Evolutionary conservation across 164 flowering plant genomes (phyloP).

Genomic region (Vitis labrusca): DNA sequence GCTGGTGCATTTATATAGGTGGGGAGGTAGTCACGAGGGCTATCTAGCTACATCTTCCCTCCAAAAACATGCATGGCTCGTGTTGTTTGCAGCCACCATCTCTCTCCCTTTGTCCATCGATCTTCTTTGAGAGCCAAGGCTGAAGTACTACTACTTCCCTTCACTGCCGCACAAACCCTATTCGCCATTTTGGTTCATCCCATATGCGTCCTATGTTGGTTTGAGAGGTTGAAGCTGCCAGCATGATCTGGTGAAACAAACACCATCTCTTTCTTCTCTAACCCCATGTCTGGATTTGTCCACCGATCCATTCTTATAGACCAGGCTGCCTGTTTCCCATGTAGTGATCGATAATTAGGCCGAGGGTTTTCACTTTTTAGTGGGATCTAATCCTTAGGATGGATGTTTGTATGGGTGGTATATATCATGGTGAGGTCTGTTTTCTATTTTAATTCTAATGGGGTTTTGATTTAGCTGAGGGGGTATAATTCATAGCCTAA

Average conservation of each 20-base stretch:
- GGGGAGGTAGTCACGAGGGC: slow-evolving; percentile 20
- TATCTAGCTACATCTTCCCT: neutral
- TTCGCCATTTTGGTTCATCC: neutral
- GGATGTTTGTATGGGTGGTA: neutral
- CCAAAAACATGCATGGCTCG: slow-evolving; percentile 25
- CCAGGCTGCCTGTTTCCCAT: too few species aligned
- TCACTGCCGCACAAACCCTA: neutral
- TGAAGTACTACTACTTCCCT: too few species aligned
- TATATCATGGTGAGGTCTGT: neutral
- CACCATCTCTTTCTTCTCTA: neutral
- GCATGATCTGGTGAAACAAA: slow-evolving; percentile 64
- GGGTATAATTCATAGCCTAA: too few species aligned
- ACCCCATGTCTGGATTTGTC: neutral
- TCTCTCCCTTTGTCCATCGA: too few species aligned
- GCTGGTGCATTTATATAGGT: slow-evolving; percentile 14
- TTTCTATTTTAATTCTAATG: too few species aligned
- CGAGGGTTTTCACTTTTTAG: too few species aligned
- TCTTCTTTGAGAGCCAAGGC: too few species aligned
- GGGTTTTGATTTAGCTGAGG: neutral
- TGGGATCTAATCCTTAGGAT: neutral
- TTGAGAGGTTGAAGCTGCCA: slow-evolving; percentile 86
- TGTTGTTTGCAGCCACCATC: neutral
- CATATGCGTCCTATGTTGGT: slow-evolving; percentile 33
- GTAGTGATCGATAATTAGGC: too few species aligned
- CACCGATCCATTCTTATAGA: too few species aligned